Percentiles rank a stretch among this genome's conserved stretches.
Conservation (phyloP, 2,329 filamentous ascomycete species). For the Ophiostoma ulmi region DNA sequence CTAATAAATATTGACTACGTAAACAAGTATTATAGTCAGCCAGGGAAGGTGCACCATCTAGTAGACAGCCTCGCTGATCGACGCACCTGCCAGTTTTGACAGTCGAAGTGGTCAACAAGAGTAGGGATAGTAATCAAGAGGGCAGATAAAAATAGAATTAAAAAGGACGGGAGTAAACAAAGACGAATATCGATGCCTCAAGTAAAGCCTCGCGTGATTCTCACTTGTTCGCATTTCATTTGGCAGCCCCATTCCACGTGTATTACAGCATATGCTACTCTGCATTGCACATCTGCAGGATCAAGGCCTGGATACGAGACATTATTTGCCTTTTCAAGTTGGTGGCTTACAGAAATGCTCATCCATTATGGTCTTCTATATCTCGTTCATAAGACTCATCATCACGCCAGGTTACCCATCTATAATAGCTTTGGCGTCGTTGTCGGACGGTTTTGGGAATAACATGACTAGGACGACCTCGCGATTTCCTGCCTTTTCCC, state of each 20-base stretch:
- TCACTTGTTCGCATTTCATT: not conserved
- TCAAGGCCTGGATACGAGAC: not conserved
- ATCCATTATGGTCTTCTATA: not conserved
- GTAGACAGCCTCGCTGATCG: conserved; percentile 9
- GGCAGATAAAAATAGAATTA: not conserved
- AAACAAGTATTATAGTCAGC: not conserved
- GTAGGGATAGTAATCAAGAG: not conserved
- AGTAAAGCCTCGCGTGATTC: not conserved
- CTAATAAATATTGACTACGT: not conserved
- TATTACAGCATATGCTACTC: not conserved
- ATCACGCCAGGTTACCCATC: not conserved
- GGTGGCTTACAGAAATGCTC: not conserved
- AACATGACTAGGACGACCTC: not conserved
- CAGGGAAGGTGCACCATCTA: conserved; percentile 11
- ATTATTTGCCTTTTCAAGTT: not conserved
- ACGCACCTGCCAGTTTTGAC: not conserved
- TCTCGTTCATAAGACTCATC: not conserved
- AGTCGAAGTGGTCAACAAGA: not conserved
- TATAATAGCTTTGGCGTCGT: not conserved
- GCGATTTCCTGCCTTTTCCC: not conserved
- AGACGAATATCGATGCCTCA: not conserved
- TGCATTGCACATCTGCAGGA: not conserved
- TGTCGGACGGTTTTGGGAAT: not conserved
- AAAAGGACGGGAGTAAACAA: not conserved
- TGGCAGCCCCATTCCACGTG: not conserved